Percentiles rank a stretch among this genome's conserved stretches.
Evolutionary conservation across 495 filamentous ascomycete genomes (phyloP).

Genomic region (Daldinia vernicosa): DNA sequence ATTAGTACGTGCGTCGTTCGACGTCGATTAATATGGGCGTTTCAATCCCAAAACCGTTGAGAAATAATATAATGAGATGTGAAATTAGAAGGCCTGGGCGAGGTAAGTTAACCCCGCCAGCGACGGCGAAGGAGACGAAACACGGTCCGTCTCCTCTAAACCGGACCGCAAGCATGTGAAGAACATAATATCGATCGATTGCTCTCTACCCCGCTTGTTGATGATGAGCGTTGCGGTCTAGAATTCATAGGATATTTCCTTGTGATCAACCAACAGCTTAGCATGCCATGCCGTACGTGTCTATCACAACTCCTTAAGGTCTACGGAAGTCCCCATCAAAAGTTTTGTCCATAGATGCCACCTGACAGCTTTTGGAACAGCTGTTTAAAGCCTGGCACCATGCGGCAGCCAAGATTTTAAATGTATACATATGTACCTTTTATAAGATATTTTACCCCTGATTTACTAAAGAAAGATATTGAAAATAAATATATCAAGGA

Average conservation of each 20-base stretch:
- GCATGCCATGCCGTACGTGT: background rate
- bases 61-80: background rate
- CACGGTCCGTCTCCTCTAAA: background rate
- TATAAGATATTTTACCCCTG: too few species aligned
- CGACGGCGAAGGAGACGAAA: background rate
- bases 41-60: background rate
- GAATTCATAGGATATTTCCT: background rate
- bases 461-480: too few species aligned
- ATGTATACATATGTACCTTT: too few species aligned
- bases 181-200: background rate
- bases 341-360: too few species aligned
- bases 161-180: background rate
- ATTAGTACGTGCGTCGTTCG: background rate
- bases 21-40: background rate
- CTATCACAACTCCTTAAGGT: background rate
- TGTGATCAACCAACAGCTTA: background rate
- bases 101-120: background rate
- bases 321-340: too few species aligned
- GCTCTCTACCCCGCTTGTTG: background rate
- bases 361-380: too few species aligned
- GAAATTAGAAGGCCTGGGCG: background rate
- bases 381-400: too few species aligned
- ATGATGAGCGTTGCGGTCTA: background rate
- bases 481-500: too few species aligned
- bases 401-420: too few species aligned